phyloP scores from a whole-genome alignment of 129 eudicot species.

The Smallanthus sonchifolius region DNA sequence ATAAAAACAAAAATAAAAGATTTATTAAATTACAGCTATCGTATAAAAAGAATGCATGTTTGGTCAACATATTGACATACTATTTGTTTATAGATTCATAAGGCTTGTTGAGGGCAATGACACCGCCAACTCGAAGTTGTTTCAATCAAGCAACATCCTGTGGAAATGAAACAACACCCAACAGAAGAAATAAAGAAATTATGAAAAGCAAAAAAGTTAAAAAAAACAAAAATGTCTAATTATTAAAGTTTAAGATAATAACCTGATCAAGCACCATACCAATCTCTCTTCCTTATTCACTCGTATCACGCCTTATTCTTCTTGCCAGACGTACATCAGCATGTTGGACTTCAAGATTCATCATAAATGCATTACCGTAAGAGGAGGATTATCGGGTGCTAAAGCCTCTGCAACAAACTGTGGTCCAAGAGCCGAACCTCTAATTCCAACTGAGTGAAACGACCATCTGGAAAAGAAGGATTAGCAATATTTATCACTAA shows the following conservation, averaged over 20 bases:
- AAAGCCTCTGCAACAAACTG: conserved; percentile 99
- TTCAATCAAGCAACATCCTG: too few species aligned
- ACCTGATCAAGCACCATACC: conserved; percentile 76
- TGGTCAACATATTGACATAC: too few species aligned
- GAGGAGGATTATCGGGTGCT: conserved; percentile 99
- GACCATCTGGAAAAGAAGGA: conserved; percentile 39
- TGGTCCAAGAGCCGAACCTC: conserved; percentile 99
- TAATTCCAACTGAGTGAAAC: conserved; percentile 94
- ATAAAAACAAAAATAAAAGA: too few species aligned
- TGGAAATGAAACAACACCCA: too few species aligned
- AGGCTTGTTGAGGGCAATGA: too few species aligned
- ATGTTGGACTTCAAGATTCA: conserved; percentile 14
- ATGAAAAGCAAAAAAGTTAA: too few species aligned
- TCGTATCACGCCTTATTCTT: conserved; percentile 88
- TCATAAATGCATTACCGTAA: conserved; percentile 48
- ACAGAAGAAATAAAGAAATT: too few species aligned
- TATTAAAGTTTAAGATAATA: not conserved
- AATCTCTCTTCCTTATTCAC: conserved; percentile 69
- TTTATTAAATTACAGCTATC: too few species aligned
- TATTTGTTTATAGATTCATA: too few species aligned
- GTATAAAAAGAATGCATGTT: too few species aligned
- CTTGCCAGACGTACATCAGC: conserved; percentile 88
- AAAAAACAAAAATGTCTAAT: too few species aligned
- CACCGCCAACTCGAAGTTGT: too few species aligned
- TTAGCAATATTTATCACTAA: not conserved